These are phyloP conservation scores for Pichia thaimueangensis DNA, from an alignment of 805 yeast genomes.

Conservation along the genomic window DNA sequence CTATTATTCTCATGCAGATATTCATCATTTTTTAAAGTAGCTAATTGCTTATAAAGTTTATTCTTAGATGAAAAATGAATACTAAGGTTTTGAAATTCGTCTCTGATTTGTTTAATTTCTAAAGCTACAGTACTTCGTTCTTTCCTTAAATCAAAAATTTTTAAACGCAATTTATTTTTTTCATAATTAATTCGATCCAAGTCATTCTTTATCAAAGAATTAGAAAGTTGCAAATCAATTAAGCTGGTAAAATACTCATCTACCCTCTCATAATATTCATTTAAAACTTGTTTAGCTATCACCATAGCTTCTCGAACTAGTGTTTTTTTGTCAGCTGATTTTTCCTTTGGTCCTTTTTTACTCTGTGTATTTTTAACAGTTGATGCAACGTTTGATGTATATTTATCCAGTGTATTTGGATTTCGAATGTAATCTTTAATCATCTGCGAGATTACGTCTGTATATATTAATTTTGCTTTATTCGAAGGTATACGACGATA, in stretches of 20 bases:
- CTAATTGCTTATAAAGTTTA: constrained; percentile 6
- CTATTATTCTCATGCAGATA: too few relatives aligned
- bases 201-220: constrained; percentile 28
- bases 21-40: background rate
- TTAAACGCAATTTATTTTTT: constrained; percentile 26
- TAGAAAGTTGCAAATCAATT: constrained; percentile 32
- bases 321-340: background rate
- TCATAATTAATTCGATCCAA: constrained; percentile 24
- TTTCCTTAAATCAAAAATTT: constrained; percentile 26
- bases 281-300: constrained; percentile 11
- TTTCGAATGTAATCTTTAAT: constrained; percentile 25
- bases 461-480: constrained; percentile 24
- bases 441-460: constrained; percentile 30
- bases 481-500: constrained; percentile 26
- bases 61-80: constrained; percentile 8
- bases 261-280: constrained; percentile 21
- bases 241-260: constrained; percentile 26
- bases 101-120: constrained; percentile 9
- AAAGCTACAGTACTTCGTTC: constrained; percentile 14
- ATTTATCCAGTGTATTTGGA: constrained; percentile 13
- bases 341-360: background rate
- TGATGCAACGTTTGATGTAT: background rate
- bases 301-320: background rate
- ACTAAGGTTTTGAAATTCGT: constrained; percentile 2
- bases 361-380: background rate